Base-by-base conservation (phyloP, 164 flowering plant genomes). In the Malania oleifera region DNA sequence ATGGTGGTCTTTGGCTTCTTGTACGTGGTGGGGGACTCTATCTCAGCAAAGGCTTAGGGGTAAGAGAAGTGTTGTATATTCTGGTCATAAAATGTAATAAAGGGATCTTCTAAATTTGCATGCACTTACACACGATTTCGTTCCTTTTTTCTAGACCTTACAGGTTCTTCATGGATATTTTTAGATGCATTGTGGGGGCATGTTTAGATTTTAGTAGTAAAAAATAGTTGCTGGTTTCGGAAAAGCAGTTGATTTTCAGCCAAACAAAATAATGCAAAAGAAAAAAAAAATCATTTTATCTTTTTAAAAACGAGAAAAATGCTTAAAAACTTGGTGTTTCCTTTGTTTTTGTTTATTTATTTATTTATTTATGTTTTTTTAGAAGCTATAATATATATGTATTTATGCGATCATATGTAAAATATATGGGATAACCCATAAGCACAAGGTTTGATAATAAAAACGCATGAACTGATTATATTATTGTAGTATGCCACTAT, bases 1-100 rank as follows among this genome's bases (percentile, higher is more conserved):
- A 93, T 83, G 98, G 98, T 62, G 98, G 97, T 67, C 95, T 93
- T 57, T 93, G 98, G 98, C 92, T 93, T 70, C 96, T 93, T 43
- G 97, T 83, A 38, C 91, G 98, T 61, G 98, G 98, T 63, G 98
- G 98, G 23, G 98, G 98, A 38, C 92, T 93, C 63, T 89, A 72
- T 78, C 96, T 93, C 53, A 86, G 98, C 80, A 87, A 82, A 80
- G 98, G 98, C 71, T 82, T 87, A 5, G 97, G 96, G 75, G 98
- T 87, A 75, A 73, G 86, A 58, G 22, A 29, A 41, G 18, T 8
- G 20, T 11, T 1, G 25, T 18, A 52, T 6, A 26, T 27, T 26
- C 46, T 20, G 14, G 19, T 48, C 24, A 12, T 57, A 28, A 39
- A 27, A 1, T 34, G 13, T n/a, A 9, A 39, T 27, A 7, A 17